Percentiles rank a stretch among this genome's conserved stretches.
These are phyloP conservation scores for Apiospora saccharicola DNA, from an alignment of 2,329 filamentous ascomycete species.

Conservation along the genomic window DNA sequence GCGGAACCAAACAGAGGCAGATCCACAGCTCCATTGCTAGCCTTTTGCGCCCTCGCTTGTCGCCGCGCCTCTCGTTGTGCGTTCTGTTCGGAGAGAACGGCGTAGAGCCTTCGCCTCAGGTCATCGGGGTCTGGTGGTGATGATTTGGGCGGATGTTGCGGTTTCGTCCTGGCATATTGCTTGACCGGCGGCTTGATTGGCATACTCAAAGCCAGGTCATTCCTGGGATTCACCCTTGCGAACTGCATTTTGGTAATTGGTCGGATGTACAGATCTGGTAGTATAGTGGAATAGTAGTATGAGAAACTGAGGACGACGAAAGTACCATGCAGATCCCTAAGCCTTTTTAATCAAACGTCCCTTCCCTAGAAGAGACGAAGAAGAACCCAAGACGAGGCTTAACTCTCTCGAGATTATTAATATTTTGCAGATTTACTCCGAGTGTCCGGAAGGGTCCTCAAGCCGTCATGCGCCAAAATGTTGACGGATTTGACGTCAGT, in stretches of 20 bases:
- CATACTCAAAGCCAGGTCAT: not conserved
- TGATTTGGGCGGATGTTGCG: constrained; percentile 34
- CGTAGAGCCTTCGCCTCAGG: constrained; percentile 58
- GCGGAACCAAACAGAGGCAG: constrained; percentile 22
- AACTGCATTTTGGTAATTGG: constrained; percentile 1
- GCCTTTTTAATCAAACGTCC: not conserved
- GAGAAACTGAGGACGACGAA: not conserved
- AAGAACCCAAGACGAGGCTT: not conserved
- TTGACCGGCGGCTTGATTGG: constrained; percentile 1
- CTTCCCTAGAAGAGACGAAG: not conserved
- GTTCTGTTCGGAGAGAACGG: constrained; percentile 60
- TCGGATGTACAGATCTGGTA: not conserved
- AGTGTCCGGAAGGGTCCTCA: constrained; percentile 1
- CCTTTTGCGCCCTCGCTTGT: constrained; percentile 31
- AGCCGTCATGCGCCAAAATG: not conserved
- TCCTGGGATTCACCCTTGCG: not conserved
- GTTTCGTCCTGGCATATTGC: not conserved
- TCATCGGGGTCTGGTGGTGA: constrained; percentile 62
- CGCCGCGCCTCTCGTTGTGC: constrained; percentile 44
- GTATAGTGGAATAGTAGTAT: too few relatives aligned
- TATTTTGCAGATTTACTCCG: not conserved
- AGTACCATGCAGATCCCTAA: not conserved
- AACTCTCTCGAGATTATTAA: not conserved
- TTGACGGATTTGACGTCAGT: not conserved
- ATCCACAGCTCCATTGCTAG: constrained; percentile 26